Base-by-base conservation (phyloP, 495 filamentous ascomycete genomes). In the Pseudotulostoma volvatum region DNA sequence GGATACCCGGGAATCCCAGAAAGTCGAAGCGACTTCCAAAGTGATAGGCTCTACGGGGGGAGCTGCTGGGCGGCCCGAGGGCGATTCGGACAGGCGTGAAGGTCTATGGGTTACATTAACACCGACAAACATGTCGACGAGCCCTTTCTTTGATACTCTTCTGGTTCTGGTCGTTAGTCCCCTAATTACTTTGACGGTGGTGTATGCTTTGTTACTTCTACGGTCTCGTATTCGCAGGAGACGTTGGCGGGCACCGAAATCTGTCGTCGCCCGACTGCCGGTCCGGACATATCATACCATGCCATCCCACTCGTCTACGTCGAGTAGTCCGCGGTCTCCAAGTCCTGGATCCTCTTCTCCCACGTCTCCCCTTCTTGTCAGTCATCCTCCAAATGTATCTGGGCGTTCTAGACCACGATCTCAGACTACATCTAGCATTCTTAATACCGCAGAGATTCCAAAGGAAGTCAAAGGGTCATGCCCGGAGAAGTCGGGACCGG, bases 81-180 rank as follows among this genome's bases (percentile, higher is more conserved):
- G 18, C 11, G 4, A 16, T 11, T 42, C 45, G 3, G 59, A 66
- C 21, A 71, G 67, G 32, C 81, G 79, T 45, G 77, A 90, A 42
- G 90, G 90, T 7, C 70, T 97, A 3, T 96, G 92, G 92, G 83
- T 97, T 18, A 92, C 87, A 1, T 70, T 97, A 39, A 90, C 87
- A 1, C 90, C 86, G 9, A 84, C 86, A 4, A 85, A 76, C 58
- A 78, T 81, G 70, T 84, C 84, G 38, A 79, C 81, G n/a, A 90
- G 76, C 39, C 87, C 90, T 0, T 93, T 97, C 60, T 88, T 96
- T 40, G 90, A 97, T 51, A 97, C 92, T 0, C 75, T 96, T 3
- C 59, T 95, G 25, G 86, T 97, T 7, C 66, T 97, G 9, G 86
- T 96, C 19, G 71, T 96, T 21, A 93, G 84, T 52, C 90, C 90